These are phyloP conservation scores for Streptanthus diversifolius DNA, from an alignment of 345 rosid genomes.

Conservation along the genomic window DNA sequence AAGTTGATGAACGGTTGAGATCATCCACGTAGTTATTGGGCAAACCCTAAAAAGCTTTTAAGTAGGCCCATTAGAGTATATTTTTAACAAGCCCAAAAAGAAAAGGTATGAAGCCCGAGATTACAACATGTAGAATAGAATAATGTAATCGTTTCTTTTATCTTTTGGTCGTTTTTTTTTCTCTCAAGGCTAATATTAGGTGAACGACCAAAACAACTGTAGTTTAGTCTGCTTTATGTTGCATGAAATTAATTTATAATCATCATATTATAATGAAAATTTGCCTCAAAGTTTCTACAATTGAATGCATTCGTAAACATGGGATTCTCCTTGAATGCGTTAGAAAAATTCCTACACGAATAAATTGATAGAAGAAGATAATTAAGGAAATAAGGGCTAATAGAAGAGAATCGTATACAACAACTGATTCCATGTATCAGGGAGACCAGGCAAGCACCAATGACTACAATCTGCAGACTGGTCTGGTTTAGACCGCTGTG, in stretches of 20 bases:
- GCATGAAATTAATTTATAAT: neutral
- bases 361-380: neutral
- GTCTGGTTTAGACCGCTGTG: conserved; percentile 60
- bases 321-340: conserved; percentile 19
- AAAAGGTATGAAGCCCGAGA: neutral
- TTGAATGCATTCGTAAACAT: conserved; percentile 11
- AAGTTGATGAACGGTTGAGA: neutral
- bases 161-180: neutral
- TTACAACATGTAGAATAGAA: no score
- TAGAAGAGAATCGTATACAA: conserved; percentile 64
- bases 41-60: conserved; percentile 21
- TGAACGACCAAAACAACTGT: no score
- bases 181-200: neutral
- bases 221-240: neutral
- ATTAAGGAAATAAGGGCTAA: conserved; percentile 8
- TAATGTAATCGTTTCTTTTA: no score
- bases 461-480: conserved; percentile 97
- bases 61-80: neutral
- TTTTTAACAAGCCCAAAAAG: neutral
- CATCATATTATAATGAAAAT: conserved; percentile 5
- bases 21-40: neutral
- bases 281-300: conserved; percentile 34
- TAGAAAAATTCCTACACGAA: conserved; percentile 15
- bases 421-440: conserved; percentile 92
- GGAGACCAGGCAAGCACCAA: conserved; percentile 99